Evolutionary conservation across 31 red algal genomes (phyloP).

Genomic region (Endocladia muricata): DNA sequence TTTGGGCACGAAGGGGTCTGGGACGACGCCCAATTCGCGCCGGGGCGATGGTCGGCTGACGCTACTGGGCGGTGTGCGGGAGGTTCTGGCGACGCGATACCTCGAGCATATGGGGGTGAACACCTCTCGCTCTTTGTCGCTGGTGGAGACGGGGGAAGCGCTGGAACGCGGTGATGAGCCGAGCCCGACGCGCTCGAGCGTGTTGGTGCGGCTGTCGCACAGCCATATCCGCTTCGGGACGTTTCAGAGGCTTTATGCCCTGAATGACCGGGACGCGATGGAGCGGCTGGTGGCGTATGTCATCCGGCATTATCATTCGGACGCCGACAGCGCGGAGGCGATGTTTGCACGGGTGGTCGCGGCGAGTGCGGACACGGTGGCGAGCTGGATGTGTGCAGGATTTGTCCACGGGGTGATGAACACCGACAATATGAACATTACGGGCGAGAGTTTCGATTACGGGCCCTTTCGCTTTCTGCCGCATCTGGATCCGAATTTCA

Average conservation of each 20-base stretch:
- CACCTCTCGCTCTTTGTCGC: conserved; percentile 50
- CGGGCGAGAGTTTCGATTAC: conserved; percentile 71
- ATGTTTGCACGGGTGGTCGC: background rate
- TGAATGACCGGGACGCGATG: conserved; percentile 31
- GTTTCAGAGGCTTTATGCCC: conserved; percentile 35
- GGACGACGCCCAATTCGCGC: conserved; percentile 50
- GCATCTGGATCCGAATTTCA: conserved; percentile 54
- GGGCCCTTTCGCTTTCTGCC: conserved; percentile 71
- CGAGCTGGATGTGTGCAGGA: conserved; percentile 59
- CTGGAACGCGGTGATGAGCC: conserved; percentile 54
- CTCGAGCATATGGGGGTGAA: conserved; percentile 57
- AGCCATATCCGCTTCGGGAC: conserved; percentile 56
- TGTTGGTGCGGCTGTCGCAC: conserved; percentile 28
- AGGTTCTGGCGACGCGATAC: conserved; percentile 53
- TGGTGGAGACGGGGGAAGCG: conserved; percentile 32
- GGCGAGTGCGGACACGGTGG: conserved; percentile 23
- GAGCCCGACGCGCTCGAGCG: background rate
- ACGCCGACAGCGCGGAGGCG: background rate
- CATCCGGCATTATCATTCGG: conserved; percentile 38
- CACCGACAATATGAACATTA: conserved; percentile 67
- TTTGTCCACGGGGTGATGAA: conserved; percentile 83
- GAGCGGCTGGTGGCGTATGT: conserved; percentile 48
- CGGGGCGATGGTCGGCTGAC: conserved; percentile 54
- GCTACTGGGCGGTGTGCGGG: conserved; percentile 50
- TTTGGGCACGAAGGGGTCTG: conserved; percentile 65